These are phyloP conservation scores for Coemansia pectinata DNA, from an alignment of 192 early-diverging fungal genomes.

Conservation along the genomic window DNA sequence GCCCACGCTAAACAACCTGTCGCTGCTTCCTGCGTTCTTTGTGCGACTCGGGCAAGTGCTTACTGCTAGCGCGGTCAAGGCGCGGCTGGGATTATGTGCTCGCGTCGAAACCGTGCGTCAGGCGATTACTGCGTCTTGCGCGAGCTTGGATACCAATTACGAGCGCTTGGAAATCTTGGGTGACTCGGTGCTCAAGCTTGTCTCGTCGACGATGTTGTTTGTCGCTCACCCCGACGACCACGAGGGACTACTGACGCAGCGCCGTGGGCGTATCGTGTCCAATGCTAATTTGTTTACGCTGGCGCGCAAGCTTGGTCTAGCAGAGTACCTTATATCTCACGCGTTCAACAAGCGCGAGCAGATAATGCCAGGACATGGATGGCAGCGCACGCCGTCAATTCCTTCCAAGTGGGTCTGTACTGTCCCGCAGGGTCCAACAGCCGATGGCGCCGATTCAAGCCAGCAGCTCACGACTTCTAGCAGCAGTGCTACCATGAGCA, in stretches of 20 bases:
- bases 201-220: slow-evolving; percentile 72
- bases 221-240: slow-evolving; percentile 69
- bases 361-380: slow-evolving; percentile 37
- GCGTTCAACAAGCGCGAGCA: slow-evolving; percentile 33
- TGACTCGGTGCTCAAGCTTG: slow-evolving; percentile 85
- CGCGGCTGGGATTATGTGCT: slow-evolving; percentile 43
- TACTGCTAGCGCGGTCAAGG: slow-evolving; percentile 49
- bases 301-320: slow-evolving; percentile 59
- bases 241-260: slow-evolving; percentile 79
- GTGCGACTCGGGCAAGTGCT: slow-evolving; percentile 62
- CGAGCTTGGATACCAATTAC: slow-evolving; percentile 71
- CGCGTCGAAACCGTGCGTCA: slow-evolving; percentile 53
- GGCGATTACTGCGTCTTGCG: slow-evolving; percentile 75
- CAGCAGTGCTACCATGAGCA: background rate
- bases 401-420: slow-evolving; percentile 26
- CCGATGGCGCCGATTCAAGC: background rate
- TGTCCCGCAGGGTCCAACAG: background rate
- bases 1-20: slow-evolving; percentile 26
- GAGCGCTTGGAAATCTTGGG: slow-evolving; percentile 89
- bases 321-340: slow-evolving; percentile 55
- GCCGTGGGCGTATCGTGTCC: slow-evolving; percentile 71
- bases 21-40: slow-evolving; percentile 66
- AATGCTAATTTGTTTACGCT: slow-evolving; percentile 69
- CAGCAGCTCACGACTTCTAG: background rate
- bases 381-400: slow-evolving; percentile 26